Conservation (phyloP, 2,329 filamentous ascomycete species). For the Elsinoe perseae region DNA sequence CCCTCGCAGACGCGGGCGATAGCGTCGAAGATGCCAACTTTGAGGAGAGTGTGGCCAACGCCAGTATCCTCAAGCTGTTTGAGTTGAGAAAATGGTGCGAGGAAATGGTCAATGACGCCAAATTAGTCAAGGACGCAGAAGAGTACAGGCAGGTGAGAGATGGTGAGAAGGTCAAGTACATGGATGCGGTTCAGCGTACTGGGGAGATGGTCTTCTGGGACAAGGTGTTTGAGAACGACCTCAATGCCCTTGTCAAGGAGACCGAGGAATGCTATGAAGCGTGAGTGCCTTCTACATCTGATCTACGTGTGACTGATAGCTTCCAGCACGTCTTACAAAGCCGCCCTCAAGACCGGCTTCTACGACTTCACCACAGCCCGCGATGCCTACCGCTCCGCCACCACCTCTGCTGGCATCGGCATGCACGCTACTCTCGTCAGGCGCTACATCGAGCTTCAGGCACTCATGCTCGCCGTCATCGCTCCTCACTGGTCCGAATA, state of each 20-base stretch:
- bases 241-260: slow-evolving; percentile 75
- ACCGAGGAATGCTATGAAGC: slow-evolving; percentile 69
- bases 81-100: slow-evolving; percentile 87
- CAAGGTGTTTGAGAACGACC: slow-evolving; percentile 83
- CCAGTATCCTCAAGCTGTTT: slow-evolving; percentile 77
- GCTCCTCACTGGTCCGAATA: slow-evolving; percentile 93
- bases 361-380: slow-evolving; percentile 87
- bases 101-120: slow-evolving; percentile 62
- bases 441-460: slow-evolving; percentile 80
- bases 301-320: slow-evolving; percentile 20
- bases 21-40: slow-evolving; percentile 95
- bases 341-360: slow-evolving; percentile 73
- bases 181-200: slow-evolving; percentile 60
- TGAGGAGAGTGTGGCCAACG: slow-evolving; percentile 89
- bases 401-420: slow-evolving; percentile 65
- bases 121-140: slow-evolving; percentile 37
- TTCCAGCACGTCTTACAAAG: slow-evolving; percentile 63
- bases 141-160: slow-evolving; percentile 37
- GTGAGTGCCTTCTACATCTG: slow-evolving; percentile 33
- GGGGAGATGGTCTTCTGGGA: slow-evolving; percentile 75
- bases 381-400: slow-evolving; percentile 83
- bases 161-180: slow-evolving; percentile 39
- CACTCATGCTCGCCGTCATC: slow-evolving; percentile 71
- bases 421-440: slow-evolving; percentile 78
- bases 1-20: slow-evolving; percentile 89